phyloP scores from a whole-genome alignment of 768 basidiomycete genomes.

The Kondoa malvinella region DNA sequence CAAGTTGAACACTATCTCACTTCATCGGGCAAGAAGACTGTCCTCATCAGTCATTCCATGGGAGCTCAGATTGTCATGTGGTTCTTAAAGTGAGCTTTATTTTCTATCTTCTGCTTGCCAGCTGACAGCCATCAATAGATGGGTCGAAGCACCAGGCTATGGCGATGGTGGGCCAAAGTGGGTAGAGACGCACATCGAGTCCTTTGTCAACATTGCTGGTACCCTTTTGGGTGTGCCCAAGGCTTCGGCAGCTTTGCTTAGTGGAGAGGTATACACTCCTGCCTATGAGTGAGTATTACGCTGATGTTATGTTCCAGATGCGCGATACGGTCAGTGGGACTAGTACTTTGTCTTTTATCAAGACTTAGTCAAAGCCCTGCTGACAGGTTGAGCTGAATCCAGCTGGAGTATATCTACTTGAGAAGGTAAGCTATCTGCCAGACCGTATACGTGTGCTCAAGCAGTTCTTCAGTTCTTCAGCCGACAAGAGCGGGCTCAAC shows the following conservation, averaged over 20 bases:
- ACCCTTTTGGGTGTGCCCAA: conserved; percentile 65
- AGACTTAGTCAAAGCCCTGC: conserved; percentile 13
- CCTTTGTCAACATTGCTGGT: conserved; percentile 60
- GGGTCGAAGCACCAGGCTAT: conserved; percentile 75
- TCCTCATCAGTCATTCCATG: conserved; percentile 41
- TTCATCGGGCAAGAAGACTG: conserved; percentile 58
- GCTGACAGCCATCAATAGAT: conserved; percentile 36
- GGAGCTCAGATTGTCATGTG: conserved; percentile 30
- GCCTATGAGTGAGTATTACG: not conserved
- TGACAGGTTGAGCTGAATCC: conserved; percentile 53
- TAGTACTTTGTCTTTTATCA: conserved; percentile 24
- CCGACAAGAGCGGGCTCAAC: conserved; percentile 62
- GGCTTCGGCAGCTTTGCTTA: conserved; percentile 85
- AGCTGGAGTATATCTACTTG: conserved; percentile 43
- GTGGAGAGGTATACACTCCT: conserved; percentile 90
- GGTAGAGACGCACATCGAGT: conserved; percentile 87
- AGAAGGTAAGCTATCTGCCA: conserved; percentile 47
- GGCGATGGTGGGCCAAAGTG: conserved; percentile 62
- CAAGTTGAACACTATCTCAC: conserved; percentile 64
- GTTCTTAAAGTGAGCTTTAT: conserved; percentile 19
- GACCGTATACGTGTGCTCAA: conserved; percentile 64
- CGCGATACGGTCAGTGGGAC: conserved; percentile 25
- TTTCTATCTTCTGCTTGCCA: not conserved
- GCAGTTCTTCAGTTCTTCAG: conserved; percentile 95
- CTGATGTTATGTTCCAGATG: conserved; percentile 14